Percentiles rank a stretch among this genome's conserved stretches.
phyloP scores from a whole-genome alignment of 2,329 filamentous ascomycete species.

The Colletotrichum sp. region DNA sequence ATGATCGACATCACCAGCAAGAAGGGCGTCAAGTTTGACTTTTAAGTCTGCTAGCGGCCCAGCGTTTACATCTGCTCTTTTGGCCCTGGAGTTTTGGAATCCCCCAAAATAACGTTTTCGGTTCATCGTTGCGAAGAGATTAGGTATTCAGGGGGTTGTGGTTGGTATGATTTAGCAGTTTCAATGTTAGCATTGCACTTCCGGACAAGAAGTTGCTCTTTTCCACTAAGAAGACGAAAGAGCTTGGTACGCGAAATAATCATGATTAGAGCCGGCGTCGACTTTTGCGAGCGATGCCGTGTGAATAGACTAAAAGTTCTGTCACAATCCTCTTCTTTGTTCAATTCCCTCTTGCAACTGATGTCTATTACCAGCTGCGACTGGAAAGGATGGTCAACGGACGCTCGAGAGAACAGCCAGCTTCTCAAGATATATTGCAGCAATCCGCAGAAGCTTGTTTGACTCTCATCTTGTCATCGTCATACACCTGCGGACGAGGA shows the following conservation, averaged over 20 bases:
- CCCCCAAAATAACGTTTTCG: background rate
- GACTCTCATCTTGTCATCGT: no score
- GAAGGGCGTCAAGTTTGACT: constrained; percentile 94
- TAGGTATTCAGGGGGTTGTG: background rate
- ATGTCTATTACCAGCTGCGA: no score
- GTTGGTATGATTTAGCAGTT: background rate
- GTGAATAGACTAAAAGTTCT: constrained; percentile 4
- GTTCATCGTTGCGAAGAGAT: background rate
- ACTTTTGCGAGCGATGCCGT: background rate
- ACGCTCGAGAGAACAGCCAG: no score
- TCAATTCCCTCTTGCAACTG: no score
- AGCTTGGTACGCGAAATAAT: background rate
- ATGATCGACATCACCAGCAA: constrained; percentile 81
- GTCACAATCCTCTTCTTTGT: background rate
- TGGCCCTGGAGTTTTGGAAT: constrained; percentile 10
- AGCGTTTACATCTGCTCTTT: background rate
- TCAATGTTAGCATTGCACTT: background rate
- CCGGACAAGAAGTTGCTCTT: background rate
- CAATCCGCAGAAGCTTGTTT: no score
- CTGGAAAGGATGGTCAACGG: no score
- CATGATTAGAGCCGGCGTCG: background rate
- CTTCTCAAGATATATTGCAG: no score
- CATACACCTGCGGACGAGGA: no score
- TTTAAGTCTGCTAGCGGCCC: constrained; percentile 52
- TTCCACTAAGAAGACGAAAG: background rate